Evolutionary conservation across 805 yeast genomes (phyloP).

Genomic region (Metschnikowia similis): DNA sequence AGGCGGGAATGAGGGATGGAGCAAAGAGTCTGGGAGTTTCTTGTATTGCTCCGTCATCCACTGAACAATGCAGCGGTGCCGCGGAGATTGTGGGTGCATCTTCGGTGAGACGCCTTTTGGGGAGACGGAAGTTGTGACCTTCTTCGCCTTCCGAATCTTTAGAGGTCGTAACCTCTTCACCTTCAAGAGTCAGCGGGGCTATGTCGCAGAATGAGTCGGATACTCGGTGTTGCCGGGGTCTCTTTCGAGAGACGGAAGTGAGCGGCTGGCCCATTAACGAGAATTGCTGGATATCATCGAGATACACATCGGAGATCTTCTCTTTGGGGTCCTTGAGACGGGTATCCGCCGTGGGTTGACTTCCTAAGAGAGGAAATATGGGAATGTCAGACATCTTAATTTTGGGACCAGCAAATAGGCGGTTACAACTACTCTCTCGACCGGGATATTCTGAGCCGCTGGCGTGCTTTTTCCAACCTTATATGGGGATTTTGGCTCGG

Average conservation of each 20-base stretch:
- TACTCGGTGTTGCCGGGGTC: slow-evolving; percentile 20
- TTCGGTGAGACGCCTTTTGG: slow-evolving; percentile 32
- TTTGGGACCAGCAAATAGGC: too few relatives aligned
- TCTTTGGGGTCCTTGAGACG: slow-evolving; percentile 27
- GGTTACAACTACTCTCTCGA: background rate
- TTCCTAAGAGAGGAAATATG: slow-evolving; percentile 29
- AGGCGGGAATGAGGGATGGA: background rate
- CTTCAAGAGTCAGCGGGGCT: slow-evolving; percentile 17
- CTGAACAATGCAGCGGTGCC: background rate
- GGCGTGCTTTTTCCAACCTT: background rate
- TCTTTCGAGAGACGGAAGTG: slow-evolving; percentile 18
- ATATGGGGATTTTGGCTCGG: background rate
- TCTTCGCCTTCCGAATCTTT: background rate
- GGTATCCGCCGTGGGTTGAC: slow-evolving; percentile 29
- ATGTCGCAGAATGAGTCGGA: slow-evolving; percentile 14
- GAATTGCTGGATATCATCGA: slow-evolving; percentile 25
- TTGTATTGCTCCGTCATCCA: background rate
- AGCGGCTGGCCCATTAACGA: slow-evolving; percentile 15
- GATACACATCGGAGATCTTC: slow-evolving; percentile 31
- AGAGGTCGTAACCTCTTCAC: background rate
- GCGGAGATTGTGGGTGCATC: background rate
- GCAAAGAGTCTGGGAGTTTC: background rate
- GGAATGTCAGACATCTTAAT: background rate
- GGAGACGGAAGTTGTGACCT: slow-evolving; percentile 19
- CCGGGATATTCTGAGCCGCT: background rate